Evolutionary conservation across 2,329 filamentous ascomycete genomes (phyloP), one percentile per base, ranked within the genome.

Genomic region (Dothideomycetidae sp.): DNA sequence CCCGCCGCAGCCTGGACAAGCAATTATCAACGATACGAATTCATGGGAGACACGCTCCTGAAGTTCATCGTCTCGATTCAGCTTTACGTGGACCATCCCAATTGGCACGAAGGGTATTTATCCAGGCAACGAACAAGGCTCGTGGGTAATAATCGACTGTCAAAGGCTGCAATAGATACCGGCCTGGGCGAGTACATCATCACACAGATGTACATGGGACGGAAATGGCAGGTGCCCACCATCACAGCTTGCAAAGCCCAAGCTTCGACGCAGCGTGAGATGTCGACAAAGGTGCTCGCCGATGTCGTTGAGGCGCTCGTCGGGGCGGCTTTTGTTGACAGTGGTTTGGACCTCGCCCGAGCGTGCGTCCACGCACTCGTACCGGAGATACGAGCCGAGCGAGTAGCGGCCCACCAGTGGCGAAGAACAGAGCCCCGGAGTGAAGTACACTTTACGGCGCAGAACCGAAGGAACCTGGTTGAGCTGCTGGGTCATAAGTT

Each of bases 301-400:
- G 88, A 96, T 49, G 77, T 94, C 0, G 70, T 93, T 0, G 88
- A 96, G 53, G 73, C 86, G 0, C 63, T 94, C 0, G 78, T 94
- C 13, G 88, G 84, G 1, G 81, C 76, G 1, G 71, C 80, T 0
- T 85, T 71, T 48, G 43, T 80, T 1, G 71, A 81, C 36, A 80
- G 81, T 1, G 80, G 80, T 0, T 60, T 81, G 10, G 33, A 60
- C 0, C 77, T 73, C 45, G 79, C 78, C 0, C 56, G 78, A 11
- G 48, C 58, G 2, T 85, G 78, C 53, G 67, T 90, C 10, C 63
- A 67, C 3, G 53, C 76, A 1, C 78, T 94, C 45, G 54, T 92
- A 1, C 68, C 70, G 0, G n/a, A n/a, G n/a, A n/a, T n/a, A n/a
- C n/a, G n/a, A n/a, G n/a, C n/a, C n/a, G n/a, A n/a, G n/a, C n/a